Conservation (phyloP, 2,329 filamentous ascomycete species). For the Blumeria graminis region DNA sequence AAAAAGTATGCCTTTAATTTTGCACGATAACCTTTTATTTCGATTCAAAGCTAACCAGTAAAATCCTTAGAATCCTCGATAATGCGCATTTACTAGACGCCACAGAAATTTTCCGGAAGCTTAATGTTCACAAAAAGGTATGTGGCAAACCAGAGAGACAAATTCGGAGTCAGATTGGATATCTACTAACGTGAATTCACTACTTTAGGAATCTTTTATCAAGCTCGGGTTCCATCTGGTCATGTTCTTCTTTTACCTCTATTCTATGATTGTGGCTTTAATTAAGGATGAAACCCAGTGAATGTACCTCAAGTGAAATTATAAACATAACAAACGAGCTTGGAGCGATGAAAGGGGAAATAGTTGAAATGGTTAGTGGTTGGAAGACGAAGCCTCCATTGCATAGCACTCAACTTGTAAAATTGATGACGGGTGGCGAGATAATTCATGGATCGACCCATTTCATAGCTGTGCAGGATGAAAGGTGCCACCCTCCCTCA, state of each 20-base stretch:
- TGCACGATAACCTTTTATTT: conserved; percentile 69
- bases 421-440: too few species aligned
- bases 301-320: conserved; percentile 15
- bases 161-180: background rate
- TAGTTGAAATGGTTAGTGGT: conserved; percentile 1
- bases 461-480: too few species aligned
- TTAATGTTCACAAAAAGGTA: conserved; percentile 98
- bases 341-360: too few species aligned
- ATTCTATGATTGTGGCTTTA: conserved; percentile 38
- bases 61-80: conserved; percentile 60
- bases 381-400: too few species aligned
- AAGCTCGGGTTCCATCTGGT: conserved; percentile 96
- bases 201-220: conserved; percentile 72
- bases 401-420: too few species aligned
- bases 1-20: conserved; percentile 60
- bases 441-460: too few species aligned
- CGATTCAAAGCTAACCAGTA: conserved; percentile 97
- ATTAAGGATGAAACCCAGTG: conserved; percentile 87
- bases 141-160: conserved; percentile 2
- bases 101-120: conserved; percentile 96
- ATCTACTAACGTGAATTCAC: background rate
- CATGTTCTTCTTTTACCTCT: conserved; percentile 99
- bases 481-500: too few species aligned
- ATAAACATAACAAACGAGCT: conserved; percentile 2
- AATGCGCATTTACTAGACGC: conserved; percentile 94